A percentile compares a stretch with the other conserved stretches of the same genome.
These are phyloP conservation scores for Cercospora sp. DNA, from an alignment of 2,329 filamentous ascomycete species.

Conservation along the genomic window DNA sequence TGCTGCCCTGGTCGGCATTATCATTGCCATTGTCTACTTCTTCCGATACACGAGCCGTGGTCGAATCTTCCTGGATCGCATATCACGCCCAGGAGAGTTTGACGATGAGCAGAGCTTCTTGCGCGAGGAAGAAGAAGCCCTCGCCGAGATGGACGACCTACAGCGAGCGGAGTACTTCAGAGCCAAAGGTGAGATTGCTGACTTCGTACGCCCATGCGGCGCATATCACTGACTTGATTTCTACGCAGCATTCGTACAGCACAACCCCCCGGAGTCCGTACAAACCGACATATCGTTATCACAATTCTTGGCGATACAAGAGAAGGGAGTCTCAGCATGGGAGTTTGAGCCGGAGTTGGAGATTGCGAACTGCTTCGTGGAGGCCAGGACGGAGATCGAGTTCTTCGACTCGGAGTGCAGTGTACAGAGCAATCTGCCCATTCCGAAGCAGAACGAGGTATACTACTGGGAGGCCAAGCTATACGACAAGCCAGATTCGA, in stretches of 20 bases:
- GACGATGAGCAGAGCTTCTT: slow-evolving; percentile 96
- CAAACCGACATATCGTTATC: slow-evolving; percentile 97
- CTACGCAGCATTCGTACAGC: slow-evolving; percentile 78
- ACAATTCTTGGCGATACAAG: slow-evolving; percentile 96
- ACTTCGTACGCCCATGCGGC: neutral
- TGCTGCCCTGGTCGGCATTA: slow-evolving; percentile 75
- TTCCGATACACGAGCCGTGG: slow-evolving; percentile 87
- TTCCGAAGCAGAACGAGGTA: slow-evolving; percentile 98
- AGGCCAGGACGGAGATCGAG: slow-evolving; percentile 93
- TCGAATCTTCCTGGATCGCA: slow-evolving; percentile 87
- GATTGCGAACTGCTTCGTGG: slow-evolving; percentile 98
- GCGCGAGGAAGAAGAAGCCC: slow-evolving; percentile 88
- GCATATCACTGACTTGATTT: slow-evolving; percentile 28
- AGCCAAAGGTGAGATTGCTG: slow-evolving; percentile 73
- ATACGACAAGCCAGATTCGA: slow-evolving; percentile 92
- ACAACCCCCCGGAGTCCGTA: slow-evolving; percentile 89
- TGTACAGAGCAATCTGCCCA: slow-evolving; percentile 92
- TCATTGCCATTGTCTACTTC: slow-evolving; percentile 84
- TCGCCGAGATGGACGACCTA: slow-evolving; percentile 95
- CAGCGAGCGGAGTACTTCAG: slow-evolving; percentile 85
- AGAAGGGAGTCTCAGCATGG: slow-evolving; percentile 99
- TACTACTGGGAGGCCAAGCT: slow-evolving; percentile 99
- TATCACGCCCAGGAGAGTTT: slow-evolving; percentile 91
- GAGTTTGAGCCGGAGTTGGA: slow-evolving; percentile 99
- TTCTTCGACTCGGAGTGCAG: slow-evolving; percentile 98